Conservation (phyloP, 2,329 filamentous ascomycete species). For the Phialemoniopsis sp. region DNA sequence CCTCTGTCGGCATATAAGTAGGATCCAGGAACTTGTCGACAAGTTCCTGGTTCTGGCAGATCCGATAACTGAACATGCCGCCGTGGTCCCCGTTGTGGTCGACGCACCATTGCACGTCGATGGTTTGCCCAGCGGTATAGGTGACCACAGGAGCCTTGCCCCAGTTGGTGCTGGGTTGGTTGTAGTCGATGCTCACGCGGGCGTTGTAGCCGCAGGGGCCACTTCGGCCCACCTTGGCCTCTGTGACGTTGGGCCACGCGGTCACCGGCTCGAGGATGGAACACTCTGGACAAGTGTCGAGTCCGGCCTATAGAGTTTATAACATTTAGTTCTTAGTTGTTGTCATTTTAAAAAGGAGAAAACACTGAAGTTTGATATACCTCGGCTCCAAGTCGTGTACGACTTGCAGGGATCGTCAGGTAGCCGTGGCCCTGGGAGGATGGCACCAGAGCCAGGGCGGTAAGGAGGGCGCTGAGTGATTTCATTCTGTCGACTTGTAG, state of each 20-base stretch:
- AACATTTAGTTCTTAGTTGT: slow-evolving; percentile 4
- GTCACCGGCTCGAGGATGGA: slow-evolving; percentile 48
- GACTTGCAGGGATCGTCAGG: slow-evolving; percentile 34
- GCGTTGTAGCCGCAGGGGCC: slow-evolving; percentile 50
- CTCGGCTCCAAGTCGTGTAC: slow-evolving; percentile 37
- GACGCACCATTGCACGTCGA: slow-evolving; percentile 51
- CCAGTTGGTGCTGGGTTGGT: slow-evolving; percentile 38
- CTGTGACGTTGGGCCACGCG: slow-evolving; percentile 43
- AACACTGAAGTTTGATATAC: too few relatives aligned
- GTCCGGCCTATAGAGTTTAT: slow-evolving; percentile 27
- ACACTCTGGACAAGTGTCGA: slow-evolving; percentile 49
- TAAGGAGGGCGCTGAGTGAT: too few relatives aligned
- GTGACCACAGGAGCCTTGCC: slow-evolving; percentile 35
- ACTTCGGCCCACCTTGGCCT: slow-evolving; percentile 38
- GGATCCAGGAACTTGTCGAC: slow-evolving; percentile 45
- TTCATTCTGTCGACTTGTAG: too few relatives aligned
- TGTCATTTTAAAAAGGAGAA: not conserved
- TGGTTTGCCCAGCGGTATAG: slow-evolving; percentile 37
- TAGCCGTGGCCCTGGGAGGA: slow-evolving; percentile 36
- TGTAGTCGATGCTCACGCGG: slow-evolving; percentile 37
- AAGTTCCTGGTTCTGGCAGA: slow-evolving; percentile 45
- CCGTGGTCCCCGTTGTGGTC: slow-evolving; percentile 54
- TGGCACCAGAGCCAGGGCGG: not conserved
- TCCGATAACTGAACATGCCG: slow-evolving; percentile 51
- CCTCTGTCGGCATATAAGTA: slow-evolving; percentile 40